Percentiles rank a stretch among this genome's conserved stretches.
phyloP scores from a whole-genome alignment of 176 grass and related monocot genomes.

The Musa schizocarpa region DNA sequence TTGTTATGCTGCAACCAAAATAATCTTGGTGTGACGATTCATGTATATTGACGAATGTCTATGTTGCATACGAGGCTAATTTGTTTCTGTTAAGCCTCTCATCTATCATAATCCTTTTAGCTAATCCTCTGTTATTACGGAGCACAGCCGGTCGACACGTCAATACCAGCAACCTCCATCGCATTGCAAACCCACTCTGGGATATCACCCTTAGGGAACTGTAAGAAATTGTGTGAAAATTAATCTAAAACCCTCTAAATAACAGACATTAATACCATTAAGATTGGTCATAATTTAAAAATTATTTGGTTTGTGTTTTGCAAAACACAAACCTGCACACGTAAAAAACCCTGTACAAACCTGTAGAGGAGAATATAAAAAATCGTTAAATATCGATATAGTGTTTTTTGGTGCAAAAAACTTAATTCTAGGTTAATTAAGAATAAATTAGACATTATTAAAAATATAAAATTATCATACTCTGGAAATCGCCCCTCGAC shows the following conservation, averaged over 20 bases:
- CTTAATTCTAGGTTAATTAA: neutral
- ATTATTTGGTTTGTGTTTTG: neutral
- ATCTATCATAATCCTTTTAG: neutral
- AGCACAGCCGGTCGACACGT: slow-evolving; percentile 68
- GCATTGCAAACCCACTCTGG: slow-evolving; percentile 87
- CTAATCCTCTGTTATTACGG: slow-evolving; percentile 9
- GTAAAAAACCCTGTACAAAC: slow-evolving; percentile 72
- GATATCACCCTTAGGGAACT: slow-evolving; percentile 85
- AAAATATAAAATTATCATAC: slow-evolving; percentile 32
- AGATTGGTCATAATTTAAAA: neutral
- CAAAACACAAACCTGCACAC: slow-evolving; percentile 52
- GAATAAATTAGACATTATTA: neutral
- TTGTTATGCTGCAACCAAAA: neutral
- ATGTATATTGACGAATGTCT: neutral
- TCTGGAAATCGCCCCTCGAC: slow-evolving; percentile 73
- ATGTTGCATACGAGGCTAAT: neutral
- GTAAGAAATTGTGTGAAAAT: neutral
- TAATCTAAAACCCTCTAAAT: neutral
- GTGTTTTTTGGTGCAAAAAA: too few species aligned
- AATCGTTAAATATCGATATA: slow-evolving; percentile 5
- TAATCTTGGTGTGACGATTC: neutral
- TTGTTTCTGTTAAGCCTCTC: too few species aligned
- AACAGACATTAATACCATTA: neutral
- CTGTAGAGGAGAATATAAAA: slow-evolving; percentile 28
- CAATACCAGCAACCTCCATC: slow-evolving; percentile 88